phyloP scores from a whole-genome alignment of 345 rosid genomes.

The Salix purpurea region DNA sequence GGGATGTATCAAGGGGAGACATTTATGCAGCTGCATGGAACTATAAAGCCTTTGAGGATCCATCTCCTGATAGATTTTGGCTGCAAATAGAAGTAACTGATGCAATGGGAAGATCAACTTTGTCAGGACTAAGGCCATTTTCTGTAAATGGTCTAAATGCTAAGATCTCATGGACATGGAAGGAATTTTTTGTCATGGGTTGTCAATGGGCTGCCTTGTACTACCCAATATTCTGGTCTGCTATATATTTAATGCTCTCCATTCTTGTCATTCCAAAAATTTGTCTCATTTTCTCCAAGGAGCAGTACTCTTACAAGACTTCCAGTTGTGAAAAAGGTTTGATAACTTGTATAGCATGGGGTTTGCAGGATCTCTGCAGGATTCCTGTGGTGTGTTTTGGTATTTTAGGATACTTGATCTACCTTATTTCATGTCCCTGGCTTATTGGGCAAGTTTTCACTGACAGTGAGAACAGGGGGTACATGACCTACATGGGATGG shows the following conservation, averaged over 20 bases:
- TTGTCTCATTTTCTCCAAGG: slow-evolving; percentile 42
- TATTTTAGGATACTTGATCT: slow-evolving; percentile 51
- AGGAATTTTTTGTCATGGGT: slow-evolving; percentile 84
- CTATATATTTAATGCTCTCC: slow-evolving; percentile 36
- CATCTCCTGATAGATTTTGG: slow-evolving; percentile 83
- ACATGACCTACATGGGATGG: slow-evolving; percentile 93
- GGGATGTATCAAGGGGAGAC: slow-evolving; percentile 52
- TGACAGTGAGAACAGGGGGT: slow-evolving; percentile 42
- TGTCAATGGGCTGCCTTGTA: slow-evolving; percentile 75
- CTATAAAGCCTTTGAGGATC: slow-evolving; percentile 79
- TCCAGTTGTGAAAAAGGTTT: slow-evolving; percentile 45
- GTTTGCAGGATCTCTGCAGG: slow-evolving; percentile 68
- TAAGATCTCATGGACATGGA: slow-evolving; percentile 84
- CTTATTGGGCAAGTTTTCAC: slow-evolving; percentile 63
- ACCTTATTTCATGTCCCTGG: slow-evolving; percentile 76
- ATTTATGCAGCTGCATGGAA: slow-evolving; percentile 82
- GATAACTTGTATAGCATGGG: slow-evolving; percentile 47
- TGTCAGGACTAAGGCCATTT: slow-evolving; percentile 67
- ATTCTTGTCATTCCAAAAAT: slow-evolving; percentile 58
- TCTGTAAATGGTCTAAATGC: slow-evolving; percentile 63
- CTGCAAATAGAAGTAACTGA: slow-evolving; percentile 75
- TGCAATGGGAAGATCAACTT: slow-evolving; percentile 46
- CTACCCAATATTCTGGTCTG: slow-evolving; percentile 61
- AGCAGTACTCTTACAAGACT: slow-evolving; percentile 50
- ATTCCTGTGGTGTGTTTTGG: slow-evolving; percentile 62